These are phyloP conservation scores for Dactylellina sp. DNA, from an alignment of 2,329 filamentous ascomycete species.

Conservation along the genomic window DNA sequence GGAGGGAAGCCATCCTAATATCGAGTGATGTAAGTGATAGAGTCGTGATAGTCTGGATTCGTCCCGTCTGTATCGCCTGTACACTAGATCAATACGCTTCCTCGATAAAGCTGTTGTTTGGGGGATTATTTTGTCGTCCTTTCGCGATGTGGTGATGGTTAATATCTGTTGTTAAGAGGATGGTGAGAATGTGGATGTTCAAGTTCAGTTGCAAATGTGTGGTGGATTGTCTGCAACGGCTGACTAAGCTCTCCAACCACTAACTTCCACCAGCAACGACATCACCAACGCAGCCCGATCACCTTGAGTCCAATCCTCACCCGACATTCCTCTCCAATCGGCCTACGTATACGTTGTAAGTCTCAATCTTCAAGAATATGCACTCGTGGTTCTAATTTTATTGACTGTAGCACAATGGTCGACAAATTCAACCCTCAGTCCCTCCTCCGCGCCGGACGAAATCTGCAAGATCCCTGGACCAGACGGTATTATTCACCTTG, in stretches of 20 bases:
- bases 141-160: slow-evolving; percentile 1
- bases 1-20: slow-evolving; percentile 33
- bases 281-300: slow-evolving; percentile 38
- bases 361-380: not conserved
- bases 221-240: slow-evolving; percentile 14
- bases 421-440: slow-evolving; percentile 56
- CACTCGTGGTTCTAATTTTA: slow-evolving; percentile 1
- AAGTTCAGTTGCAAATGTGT: slow-evolving; percentile 10
- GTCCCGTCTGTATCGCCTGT: slow-evolving; percentile 8
- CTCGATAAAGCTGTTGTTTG: not conserved
- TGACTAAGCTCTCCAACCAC: slow-evolving; percentile 37
- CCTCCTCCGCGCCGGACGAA: slow-evolving; percentile 56
- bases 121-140: not conserved
- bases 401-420: slow-evolving; percentile 39
- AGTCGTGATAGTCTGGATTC: slow-evolving; percentile 1
- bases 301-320: slow-evolving; percentile 35
- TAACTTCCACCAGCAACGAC: slow-evolving; percentile 16
- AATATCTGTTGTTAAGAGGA: not conserved
- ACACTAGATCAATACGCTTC: not conserved
- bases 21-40: not conserved
- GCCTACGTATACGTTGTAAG: slow-evolving; percentile 26
- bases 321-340: slow-evolving; percentile 36
- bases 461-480: slow-evolving; percentile 52
- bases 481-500: slow-evolving; percentile 37
- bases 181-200: slow-evolving; percentile 1